These are phyloP conservation scores for Neonectria punicea DNA, from an alignment of 2,329 filamentous ascomycete species.

Conservation along the genomic window DNA sequence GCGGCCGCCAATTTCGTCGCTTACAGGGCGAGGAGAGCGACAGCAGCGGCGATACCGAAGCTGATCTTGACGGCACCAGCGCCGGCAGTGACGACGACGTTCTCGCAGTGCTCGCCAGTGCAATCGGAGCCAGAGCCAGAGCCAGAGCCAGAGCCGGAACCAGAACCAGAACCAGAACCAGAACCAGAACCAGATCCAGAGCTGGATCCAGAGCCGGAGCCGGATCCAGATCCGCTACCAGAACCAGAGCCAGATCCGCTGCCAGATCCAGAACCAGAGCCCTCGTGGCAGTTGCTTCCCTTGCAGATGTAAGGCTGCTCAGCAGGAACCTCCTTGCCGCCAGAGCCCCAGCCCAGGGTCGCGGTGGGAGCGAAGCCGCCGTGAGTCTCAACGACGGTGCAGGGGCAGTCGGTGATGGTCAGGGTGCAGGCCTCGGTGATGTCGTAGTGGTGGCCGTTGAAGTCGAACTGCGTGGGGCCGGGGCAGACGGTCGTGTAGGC, in stretches of 20 bases:
- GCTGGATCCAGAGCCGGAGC: neutral
- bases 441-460: slow-evolving; percentile 63
- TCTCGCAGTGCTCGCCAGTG: neutral
- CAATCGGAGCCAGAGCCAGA: slow-evolving; percentile 32
- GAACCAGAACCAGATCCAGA: neutral
- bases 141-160: slow-evolving; percentile 1
- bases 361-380: slow-evolving; percentile 32
- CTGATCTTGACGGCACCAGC: slow-evolving; percentile 46
- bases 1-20: neutral
- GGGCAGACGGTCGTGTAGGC: slow-evolving; percentile 55
- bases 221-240: slow-evolving; percentile 1
- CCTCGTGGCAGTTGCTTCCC: too few species aligned
- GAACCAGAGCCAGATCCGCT: neutral
- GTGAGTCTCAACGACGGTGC: slow-evolving; percentile 54
- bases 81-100: slow-evolving; percentile 40
- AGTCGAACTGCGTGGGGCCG: slow-evolving; percentile 61
- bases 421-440: slow-evolving; percentile 64
- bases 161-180: neutral
- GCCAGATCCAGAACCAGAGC: neutral
- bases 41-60: slow-evolving; percentile 37
- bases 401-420: slow-evolving; percentile 66
- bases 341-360: slow-evolving; percentile 11
- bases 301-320: slow-evolving; percentile 17
- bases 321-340: slow-evolving; percentile 9
- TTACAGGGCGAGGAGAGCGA: slow-evolving; percentile 47